Evolutionary conservation across 2,329 filamentous ascomycete genomes (phyloP), one percentile per base, ranked within the genome.

Genomic region (Beauveria medogensis): DNA sequence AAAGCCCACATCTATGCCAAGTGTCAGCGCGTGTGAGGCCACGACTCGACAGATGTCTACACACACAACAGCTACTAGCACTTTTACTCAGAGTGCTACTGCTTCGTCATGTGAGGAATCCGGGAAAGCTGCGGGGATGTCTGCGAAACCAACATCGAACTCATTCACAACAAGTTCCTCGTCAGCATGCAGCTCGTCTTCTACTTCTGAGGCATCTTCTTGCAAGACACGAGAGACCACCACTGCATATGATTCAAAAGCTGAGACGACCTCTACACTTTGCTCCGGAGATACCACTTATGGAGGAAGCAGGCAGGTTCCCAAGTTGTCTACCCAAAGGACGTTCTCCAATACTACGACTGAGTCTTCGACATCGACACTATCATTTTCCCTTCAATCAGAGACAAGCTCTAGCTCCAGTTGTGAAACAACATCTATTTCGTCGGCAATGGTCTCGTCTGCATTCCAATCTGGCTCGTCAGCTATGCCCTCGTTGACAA

Each of bases 291-390:
- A 55, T 1, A 54, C 8, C 51, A 48, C 51, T 5, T 34, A 43
- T n/a, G 51, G n/a, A 10, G 47, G 26, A 34, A 52, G 53, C 22
- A 41, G 58, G 40, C 60, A 61, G 12, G 20, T 61, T 22, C 60
- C 60, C 24, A 46, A 57, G 46, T 18, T 61, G 5, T 48, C 60
- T 14, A 9, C 60, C 1, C 44, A 51, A n/a, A 24, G n/a, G n/a
- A 47, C 47, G 5, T 57, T 58, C 10, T 44, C 18, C n/a, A 61
- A 61, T 48, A 22, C 40, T 24, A 60, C 57, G 24, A 24, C 26
- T 34, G 12, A 24, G 26, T 26, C 47, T 3, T 20, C 24, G n/a
- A 34, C 37, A 7, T 28, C 43, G 1, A 46, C 48, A 10, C 3
- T 26, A 3, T 53, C 57, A 37, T 3, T 41, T 20, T 16, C 16